These are phyloP conservation scores for Sarocladium strictum DNA, from an alignment of 2,329 filamentous ascomycete species.

Conservation along the genomic window DNA sequence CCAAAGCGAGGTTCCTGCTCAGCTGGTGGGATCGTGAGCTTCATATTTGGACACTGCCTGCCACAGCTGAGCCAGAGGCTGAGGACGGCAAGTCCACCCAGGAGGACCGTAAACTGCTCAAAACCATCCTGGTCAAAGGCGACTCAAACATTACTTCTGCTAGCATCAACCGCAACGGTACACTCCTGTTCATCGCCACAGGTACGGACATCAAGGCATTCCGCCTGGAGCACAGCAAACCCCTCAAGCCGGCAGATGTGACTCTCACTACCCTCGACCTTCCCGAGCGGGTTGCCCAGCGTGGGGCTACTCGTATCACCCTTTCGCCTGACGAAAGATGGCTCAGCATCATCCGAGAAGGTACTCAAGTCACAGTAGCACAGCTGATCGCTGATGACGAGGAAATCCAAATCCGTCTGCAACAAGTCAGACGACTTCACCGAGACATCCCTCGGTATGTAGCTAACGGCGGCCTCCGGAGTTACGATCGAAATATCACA, in stretches of 20 bases:
- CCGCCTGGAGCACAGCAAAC: constrained; percentile 49
- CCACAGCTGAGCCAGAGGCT: constrained; percentile 40
- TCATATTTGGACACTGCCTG: constrained; percentile 65
- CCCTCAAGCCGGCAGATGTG: constrained; percentile 51
- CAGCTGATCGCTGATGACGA: constrained; percentile 17
- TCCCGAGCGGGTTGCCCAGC: constrained; percentile 46
- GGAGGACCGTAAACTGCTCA: constrained; percentile 59
- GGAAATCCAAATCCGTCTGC: constrained; percentile 23
- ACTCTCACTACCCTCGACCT: constrained; percentile 66
- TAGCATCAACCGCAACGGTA: constrained; percentile 64
- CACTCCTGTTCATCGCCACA: constrained; percentile 71
- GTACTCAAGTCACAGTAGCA: constrained; percentile 49
- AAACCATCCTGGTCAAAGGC: constrained; percentile 62
- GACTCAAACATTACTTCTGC: constrained; percentile 80
- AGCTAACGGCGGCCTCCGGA: constrained; percentile 61
- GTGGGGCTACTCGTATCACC: constrained; percentile 63
- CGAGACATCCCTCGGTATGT: constrained; percentile 49
- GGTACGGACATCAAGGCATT: constrained; percentile 72
- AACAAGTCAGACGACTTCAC: constrained; percentile 46
- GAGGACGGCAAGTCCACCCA: constrained; percentile 34
- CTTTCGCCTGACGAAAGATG: constrained; percentile 67
- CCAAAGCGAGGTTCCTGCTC: constrained; percentile 67
- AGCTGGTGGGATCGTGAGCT: constrained; percentile 92
- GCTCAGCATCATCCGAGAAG: constrained; percentile 59
- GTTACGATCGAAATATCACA: constrained; percentile 70